phyloP scores from a whole-genome alignment of 2,329 filamentous ascomycete species.

The Aspergillus oerlinghausenensis region DNA sequence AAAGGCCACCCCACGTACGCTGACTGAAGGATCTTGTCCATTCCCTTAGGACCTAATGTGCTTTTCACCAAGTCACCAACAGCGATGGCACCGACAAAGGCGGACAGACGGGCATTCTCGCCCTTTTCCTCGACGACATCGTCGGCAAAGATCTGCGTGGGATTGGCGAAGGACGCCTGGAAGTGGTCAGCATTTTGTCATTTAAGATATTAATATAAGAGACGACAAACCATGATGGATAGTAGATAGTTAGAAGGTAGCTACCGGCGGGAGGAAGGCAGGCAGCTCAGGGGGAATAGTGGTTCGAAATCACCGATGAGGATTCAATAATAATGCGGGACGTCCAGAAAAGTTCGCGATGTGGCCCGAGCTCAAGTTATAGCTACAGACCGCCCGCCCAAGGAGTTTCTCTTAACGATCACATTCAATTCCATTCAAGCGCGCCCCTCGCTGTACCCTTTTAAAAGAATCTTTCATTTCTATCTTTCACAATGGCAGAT shows the following conservation, averaged over 20 bases:
- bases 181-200: slow-evolving; percentile 8
- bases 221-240: slow-evolving; percentile 27
- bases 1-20: slow-evolving; percentile 57
- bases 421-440: background rate
- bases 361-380: slow-evolving; percentile 21
- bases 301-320: slow-evolving; percentile 1
- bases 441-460: slow-evolving; percentile 5
- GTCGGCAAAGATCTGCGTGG: slow-evolving; percentile 96
- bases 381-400: slow-evolving; percentile 16
- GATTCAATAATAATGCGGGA: slow-evolving; percentile 16
- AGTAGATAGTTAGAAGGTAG: slow-evolving; percentile 10
- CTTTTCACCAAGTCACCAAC: slow-evolving; percentile 97
- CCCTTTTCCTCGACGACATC: slow-evolving; percentile 97
- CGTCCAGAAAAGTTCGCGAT: slow-evolving; percentile 28
- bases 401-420: background rate
- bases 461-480: background rate
- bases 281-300: slow-evolving; percentile 16
- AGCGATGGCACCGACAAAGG: slow-evolving; percentile 96
- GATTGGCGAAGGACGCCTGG: slow-evolving; percentile 55
- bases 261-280: slow-evolving; percentile 13
- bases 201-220: slow-evolving; percentile 1
- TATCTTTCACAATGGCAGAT: slow-evolving; percentile 24
- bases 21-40: slow-evolving; percentile 98
- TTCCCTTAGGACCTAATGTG: slow-evolving; percentile 93
- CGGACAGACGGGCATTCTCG: slow-evolving; percentile 97